These are phyloP conservation scores for Ruellia speciosa DNA, from an alignment of 305 asterid species.

Conservation along the genomic window DNA sequence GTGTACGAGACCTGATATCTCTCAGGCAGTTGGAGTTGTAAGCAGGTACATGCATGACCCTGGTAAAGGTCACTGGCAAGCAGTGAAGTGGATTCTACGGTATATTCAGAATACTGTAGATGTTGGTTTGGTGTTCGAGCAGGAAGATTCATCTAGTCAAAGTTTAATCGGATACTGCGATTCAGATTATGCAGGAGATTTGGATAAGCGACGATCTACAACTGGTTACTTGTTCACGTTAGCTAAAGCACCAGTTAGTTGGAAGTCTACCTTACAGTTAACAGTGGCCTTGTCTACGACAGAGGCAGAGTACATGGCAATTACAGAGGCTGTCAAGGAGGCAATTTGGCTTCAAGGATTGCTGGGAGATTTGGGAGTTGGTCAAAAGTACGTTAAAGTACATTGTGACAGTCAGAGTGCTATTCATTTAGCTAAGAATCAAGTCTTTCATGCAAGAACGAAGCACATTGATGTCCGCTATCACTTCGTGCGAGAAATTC, in stretches of 20 bases:
- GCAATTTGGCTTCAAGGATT: background rate
- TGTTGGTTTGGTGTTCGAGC: background rate
- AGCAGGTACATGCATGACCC: too few species aligned
- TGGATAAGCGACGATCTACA: background rate
- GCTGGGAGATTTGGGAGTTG: background rate
- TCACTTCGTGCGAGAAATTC: background rate
- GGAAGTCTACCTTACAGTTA: background rate
- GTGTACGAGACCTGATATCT: conserved; percentile 1
- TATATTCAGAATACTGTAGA: background rate
- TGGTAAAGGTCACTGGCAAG: background rate
- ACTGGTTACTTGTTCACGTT: background rate
- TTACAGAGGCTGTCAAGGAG: background rate
- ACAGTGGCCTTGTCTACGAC: background rate
- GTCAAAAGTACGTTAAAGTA: background rate
- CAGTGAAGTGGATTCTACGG: background rate
- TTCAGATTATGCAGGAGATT: background rate
- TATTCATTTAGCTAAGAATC: background rate
- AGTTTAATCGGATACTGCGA: background rate
- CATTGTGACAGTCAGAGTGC: background rate
- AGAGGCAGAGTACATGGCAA: background rate
- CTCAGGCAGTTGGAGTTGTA: background rate
- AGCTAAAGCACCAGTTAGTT: background rate
- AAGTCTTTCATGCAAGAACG: background rate
- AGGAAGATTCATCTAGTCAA: background rate
- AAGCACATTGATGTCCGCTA: conserved; percentile 4